These are phyloP conservation scores for Neonectria neomacrospora DNA, from an alignment of 2,329 filamentous ascomycete genomes.

Conservation along the genomic window DNA sequence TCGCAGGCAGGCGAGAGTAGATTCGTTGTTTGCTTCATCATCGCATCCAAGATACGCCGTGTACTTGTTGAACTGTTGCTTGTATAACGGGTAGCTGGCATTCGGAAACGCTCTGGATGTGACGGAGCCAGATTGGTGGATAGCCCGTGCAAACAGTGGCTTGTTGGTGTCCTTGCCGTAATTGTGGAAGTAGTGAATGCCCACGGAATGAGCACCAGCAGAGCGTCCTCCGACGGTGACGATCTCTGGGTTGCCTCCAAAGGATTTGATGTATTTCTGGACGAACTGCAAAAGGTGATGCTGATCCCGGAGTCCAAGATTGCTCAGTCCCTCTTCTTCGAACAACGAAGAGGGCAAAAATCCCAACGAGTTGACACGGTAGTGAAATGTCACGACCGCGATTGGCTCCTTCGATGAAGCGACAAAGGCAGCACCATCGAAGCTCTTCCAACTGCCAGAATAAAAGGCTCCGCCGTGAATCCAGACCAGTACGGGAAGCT, in stretches of 20 bases:
- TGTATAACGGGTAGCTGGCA: constrained; percentile 48
- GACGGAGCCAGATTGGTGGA: constrained; percentile 52
- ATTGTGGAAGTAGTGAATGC: constrained; percentile 53
- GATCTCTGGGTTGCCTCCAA: constrained; percentile 63
- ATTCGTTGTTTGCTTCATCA: constrained; percentile 42
- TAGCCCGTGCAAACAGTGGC: constrained; percentile 49
- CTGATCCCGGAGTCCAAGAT: constrained; percentile 66
- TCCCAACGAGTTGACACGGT: constrained; percentile 53
- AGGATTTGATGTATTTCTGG: constrained; percentile 61
- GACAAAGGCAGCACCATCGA: constrained; percentile 50
- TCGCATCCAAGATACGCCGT: constrained; percentile 46
- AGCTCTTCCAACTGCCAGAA: constrained; percentile 47
- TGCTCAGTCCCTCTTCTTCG: constrained; percentile 54
- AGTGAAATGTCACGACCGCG: constrained; percentile 57
- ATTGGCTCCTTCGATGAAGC: constrained; percentile 52
- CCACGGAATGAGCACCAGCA: constrained; percentile 58
- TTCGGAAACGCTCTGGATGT: constrained; percentile 52
- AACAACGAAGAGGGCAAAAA: constrained; percentile 56
- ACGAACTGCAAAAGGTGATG: constrained; percentile 64
- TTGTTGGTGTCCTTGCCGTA: constrained; percentile 46
- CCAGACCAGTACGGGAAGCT: constrained; percentile 53
- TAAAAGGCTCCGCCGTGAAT: constrained; percentile 55
- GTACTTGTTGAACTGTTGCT: constrained; percentile 47
- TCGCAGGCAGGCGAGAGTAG: constrained; percentile 53
- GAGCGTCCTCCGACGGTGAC: constrained; percentile 67